Evolutionary conservation across 331 rosid species (phyloP), one percentile per base, ranked within the genome.

Genomic region (Phaseolus coccineus): DNA sequence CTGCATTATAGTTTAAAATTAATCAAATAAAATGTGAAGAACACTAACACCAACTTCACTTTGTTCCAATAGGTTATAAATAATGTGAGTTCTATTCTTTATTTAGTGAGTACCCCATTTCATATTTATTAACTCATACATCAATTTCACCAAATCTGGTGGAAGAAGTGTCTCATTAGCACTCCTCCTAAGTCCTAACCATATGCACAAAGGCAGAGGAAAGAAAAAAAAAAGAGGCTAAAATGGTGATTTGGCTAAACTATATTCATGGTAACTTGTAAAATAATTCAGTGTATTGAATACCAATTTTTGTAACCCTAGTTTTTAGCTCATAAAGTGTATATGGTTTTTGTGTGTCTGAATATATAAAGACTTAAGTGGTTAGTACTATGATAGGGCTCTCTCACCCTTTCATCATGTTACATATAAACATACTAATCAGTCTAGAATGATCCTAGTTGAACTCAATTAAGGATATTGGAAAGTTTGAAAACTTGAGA

Each of bases 391-490:
- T 58, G 57, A 73, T 40, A 39, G 1, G 51, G 51, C 56, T 14
- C 15, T 56, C 40, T 24, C 55, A 39, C 13, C 72, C 56, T 55
- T 5, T 37, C 53, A 13, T 52, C 73, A 24, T 47, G 72, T 73
- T 5, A 28, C 51, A 62, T 31, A 30, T 1, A 15, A 27, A 6
- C 44, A 58, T 39, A 35, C 7, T 5, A 35, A 35, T 35, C 40
- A 35, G 7, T 35, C 50, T n/a, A 47, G 6, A 58, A 73, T 25
- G 28, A 16, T 6, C 39, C 6, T 46, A 10, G 5, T 46, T 59
- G 4, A 4, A 48, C 11, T 76, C 27, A 63, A 76, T 64, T 35
- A 35, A 35, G 40, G 40, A 35, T 35, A 51, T 50, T 76, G 65
- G 9, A 65, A 63, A 64, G 65, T 14, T 33, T 22, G 40, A 14